These are phyloP conservation scores for Carex littledalei DNA, from an alignment of 176 grass and related monocot species.

Conservation along the genomic window DNA sequence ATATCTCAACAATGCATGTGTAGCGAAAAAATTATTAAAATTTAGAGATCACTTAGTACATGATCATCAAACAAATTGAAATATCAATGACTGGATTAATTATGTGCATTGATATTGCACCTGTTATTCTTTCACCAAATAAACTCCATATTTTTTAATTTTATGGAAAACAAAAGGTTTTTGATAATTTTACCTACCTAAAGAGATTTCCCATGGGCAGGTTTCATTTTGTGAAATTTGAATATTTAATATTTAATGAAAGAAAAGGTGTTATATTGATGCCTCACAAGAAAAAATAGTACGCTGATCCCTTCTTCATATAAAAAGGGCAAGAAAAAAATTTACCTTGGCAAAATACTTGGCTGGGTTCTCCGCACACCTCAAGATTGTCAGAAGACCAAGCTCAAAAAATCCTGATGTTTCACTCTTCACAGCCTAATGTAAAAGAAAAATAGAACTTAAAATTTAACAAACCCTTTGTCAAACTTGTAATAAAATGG, in stretches of 20 bases:
- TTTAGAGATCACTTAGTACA: not conserved
- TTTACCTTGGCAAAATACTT: conserved; percentile 99
- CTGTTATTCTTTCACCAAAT: not conserved
- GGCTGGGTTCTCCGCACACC: conserved; percentile 80
- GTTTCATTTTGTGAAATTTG: not conserved
- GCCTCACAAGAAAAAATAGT: not conserved
- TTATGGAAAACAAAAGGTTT: not conserved
- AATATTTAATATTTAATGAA: not conserved
- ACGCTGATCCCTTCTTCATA: not conserved
- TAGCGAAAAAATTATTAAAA: not conserved
- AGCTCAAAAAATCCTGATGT: conserved; percentile 91
- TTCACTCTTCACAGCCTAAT: conserved; percentile 83
- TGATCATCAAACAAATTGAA: not conserved
- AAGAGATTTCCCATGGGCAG: not conserved
- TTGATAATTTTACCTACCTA: not conserved
- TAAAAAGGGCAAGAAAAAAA: conserved; percentile 5
- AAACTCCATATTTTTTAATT: not conserved
- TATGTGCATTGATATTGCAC: not conserved
- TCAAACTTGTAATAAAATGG: too few relatives aligned
- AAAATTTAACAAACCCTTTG: not conserved
- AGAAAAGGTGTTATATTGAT: not conserved
- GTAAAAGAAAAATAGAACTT: conserved; percentile 21
- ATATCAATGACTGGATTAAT: not conserved
- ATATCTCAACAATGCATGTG: not conserved
- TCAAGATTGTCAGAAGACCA: conserved; percentile 80